A percentile compares a stretch with the other conserved stretches of the same genome.
These are phyloP conservation scores for Dichotomopilus funicola DNA, from an alignment of 2,329 filamentous ascomycete genomes.

Conservation along the genomic window DNA sequence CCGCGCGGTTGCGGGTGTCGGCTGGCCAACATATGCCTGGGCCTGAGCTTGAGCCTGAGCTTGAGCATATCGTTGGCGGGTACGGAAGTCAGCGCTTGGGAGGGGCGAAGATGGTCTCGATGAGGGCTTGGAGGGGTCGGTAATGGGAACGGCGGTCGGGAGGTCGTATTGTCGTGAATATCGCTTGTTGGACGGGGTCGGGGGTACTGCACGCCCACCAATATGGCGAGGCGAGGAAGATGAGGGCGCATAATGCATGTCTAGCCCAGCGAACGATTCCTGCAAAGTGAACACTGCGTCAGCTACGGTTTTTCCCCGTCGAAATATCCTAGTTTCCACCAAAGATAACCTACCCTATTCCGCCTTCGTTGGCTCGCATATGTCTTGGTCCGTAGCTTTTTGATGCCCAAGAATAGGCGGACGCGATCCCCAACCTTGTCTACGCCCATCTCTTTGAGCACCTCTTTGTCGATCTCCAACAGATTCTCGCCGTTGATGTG, in stretches of 20 bases:
- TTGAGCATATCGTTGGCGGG: constrained; percentile 53
- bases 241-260: constrained; percentile 56
- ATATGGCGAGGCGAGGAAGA: constrained; percentile 59
- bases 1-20: constrained; percentile 42
- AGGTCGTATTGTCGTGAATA: constrained; percentile 57
- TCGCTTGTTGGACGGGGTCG: constrained; percentile 48
- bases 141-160: constrained; percentile 29
- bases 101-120: constrained; percentile 68
- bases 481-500: constrained; percentile 97
- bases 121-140: constrained; percentile 44
- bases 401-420: constrained; percentile 78
- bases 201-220: constrained; percentile 39
- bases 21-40: constrained; percentile 23
- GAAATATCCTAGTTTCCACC: background rate
- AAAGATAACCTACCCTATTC: constrained; percentile 62
- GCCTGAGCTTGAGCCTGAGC: constrained; percentile 29
- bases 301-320: constrained; percentile 4
- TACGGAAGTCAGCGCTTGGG: constrained; percentile 49
- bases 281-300: constrained; percentile 30
- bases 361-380: constrained; percentile 74
- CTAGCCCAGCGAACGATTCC: constrained; percentile 79
- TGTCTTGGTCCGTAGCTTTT: constrained; percentile 71
- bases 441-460: constrained; percentile 95
- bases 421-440: constrained; percentile 97
- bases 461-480: constrained; percentile 92